Base-by-base conservation (phyloP, 768 basidiomycete genomes). In the Trametes cubensis region DNA sequence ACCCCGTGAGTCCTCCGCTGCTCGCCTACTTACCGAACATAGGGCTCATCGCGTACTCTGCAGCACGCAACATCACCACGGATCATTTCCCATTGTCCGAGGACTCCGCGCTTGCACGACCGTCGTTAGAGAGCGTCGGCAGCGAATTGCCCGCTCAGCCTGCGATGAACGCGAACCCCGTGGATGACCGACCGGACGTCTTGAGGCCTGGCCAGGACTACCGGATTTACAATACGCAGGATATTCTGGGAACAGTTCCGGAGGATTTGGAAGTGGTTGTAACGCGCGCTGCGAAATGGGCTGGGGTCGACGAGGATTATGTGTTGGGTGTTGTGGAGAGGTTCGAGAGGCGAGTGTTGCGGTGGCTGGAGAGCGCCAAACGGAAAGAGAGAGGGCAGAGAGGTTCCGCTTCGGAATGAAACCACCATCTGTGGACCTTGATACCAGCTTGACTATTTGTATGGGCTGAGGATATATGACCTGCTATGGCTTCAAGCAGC, bases 181-280 rank as follows among this genome's bases (percentile, higher is more conserved):
- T 60, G 13, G 55, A 54, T 44, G 42, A 51, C 0, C 8, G 34
- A 2, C 39, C 46, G 10, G 60, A 66, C 23, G 63, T 59, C 14
- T 67, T 75, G 2, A 77, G 77, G 69, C 84, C 89, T 4, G 92
- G 89, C 1, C 82, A 84, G 62, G 74, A 74, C 52, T 86, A 89
- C 75, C 76, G 76, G 51, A 82, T 93, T 50, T 92, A 86, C 76
- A 79, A 85, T 38, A 76, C 80, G n/a, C 77, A 78, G n/a, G 94
- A 94, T 66, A 76, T 83, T 53, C 74, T 84, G 26, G 92, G 92
- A 38, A 74, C 75, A 6, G 61, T 90, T 28, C 78, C 84, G 3
- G 75, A 69, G 5, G 83, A 84, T 49, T 83, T 83, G 63, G 77
- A 76, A 34, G 54, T 71, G 42, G 78, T 94, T 10, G 58, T 92